Evolutionary conservation across 2,329 filamentous ascomycete genomes (phyloP).

Genomic region (Dactylellina cionopaga): DNA sequence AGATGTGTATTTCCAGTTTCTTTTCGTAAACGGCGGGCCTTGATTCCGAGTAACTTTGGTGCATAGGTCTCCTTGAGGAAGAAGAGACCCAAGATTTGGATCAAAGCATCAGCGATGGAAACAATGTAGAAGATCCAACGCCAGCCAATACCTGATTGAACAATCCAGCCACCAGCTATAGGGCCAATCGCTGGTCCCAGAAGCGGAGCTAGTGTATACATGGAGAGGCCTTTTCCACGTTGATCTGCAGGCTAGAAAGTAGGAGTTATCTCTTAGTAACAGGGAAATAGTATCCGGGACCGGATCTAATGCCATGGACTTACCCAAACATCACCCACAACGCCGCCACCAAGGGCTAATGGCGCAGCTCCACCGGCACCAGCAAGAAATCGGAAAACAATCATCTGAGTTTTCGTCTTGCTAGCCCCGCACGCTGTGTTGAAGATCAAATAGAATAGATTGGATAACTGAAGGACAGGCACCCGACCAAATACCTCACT

Average conservation of each 20-base stretch:
- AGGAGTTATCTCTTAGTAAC: background rate
- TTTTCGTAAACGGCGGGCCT: constrained; percentile 68
- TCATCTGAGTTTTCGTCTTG: constrained; percentile 66
- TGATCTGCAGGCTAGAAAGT: constrained; percentile 72
- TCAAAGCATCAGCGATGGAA: constrained; percentile 69
- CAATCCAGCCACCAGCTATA: constrained; percentile 73
- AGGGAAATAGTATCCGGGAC: constrained; percentile 4
- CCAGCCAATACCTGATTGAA: constrained; percentile 71
- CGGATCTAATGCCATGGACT: constrained; percentile 46
- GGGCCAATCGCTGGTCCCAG: constrained; percentile 74
- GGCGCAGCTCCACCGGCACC: constrained; percentile 70
- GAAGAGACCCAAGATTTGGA: constrained; percentile 70
- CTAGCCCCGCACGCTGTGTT: constrained; percentile 71
- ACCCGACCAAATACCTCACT: constrained; percentile 69
- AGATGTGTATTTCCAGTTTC: constrained; percentile 71
- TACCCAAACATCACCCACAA: constrained; percentile 56
- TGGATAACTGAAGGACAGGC: constrained; percentile 67
- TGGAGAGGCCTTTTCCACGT: constrained; percentile 70
- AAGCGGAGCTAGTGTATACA: constrained; percentile 72
- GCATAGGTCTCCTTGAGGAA: constrained; percentile 75
- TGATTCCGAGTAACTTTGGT: constrained; percentile 70
- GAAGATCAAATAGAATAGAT: constrained; percentile 68
- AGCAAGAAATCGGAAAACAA: constrained; percentile 69
- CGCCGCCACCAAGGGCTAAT: constrained; percentile 62
- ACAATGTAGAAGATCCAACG: constrained; percentile 78